Base-by-base conservation (phyloP, 2,329 filamentous ascomycete species). In the Talaromyces sp. region DNA sequence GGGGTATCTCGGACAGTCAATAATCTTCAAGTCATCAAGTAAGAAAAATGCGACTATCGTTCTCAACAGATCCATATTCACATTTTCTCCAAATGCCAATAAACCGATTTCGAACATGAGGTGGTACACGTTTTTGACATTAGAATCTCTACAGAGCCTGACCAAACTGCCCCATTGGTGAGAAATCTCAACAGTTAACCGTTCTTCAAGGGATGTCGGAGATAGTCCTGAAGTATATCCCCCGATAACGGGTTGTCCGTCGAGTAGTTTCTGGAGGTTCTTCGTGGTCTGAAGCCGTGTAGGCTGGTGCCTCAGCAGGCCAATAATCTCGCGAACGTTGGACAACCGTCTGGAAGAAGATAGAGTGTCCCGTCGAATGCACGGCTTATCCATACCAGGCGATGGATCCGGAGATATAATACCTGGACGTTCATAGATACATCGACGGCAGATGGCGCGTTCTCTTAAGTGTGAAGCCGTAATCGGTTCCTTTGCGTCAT, bases 51-150 rank as follows among this genome's bases (percentile, higher is more conserved):
- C 77, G 5, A 79, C 69, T 1, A 86, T 64, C 0, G 76, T 70
- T 49, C 75, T 72, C 1, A 85, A 52, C 0, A 80, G 51, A 0
- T 68, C 64, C 66, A 81, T 75, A n/a, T 81, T 68, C 0, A 70
- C 68, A 29, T 71, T 64, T 0, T 67, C 27, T 0, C 71, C 66
- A 61, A 80, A 85, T 0, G 77, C 73, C n/a, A 85, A 66, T 0
- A 75, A 64, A 0, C 73, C 76, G 10, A 83, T 70, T 0, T 80
- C 61, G 57, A 83, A 84, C 69, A 81, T 80, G 17, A 83, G 64
- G 7, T 51, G 35, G 26, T 64, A 65, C 1, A 29, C 49, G 19
- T 67, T 62, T n/a, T 64, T 29, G 2, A 14, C 19, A 0, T 56
- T 61, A 1, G 67, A 67, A 0, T 66, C 46, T 24, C 71, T 67